Percentiles rank a stretch among this genome's conserved stretches.
phyloP scores from a whole-genome alignment of 441 rosid genomes.

The Capsella rubella region DNA sequence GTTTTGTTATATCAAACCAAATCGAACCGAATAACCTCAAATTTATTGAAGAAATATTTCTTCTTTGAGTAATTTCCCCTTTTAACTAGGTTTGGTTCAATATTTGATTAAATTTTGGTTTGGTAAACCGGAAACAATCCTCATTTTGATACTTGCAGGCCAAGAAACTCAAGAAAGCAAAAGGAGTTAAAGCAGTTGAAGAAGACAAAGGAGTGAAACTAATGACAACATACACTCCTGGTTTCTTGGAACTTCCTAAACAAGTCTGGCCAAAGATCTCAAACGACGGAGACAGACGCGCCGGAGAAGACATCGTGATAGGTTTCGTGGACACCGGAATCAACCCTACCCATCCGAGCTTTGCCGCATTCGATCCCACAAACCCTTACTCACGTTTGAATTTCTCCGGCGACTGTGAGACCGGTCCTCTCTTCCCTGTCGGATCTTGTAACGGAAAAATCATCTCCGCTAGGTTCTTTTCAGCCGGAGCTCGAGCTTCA shows the following conservation, averaged over 20 bases:
- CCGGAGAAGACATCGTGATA: slow-evolving; percentile 82
- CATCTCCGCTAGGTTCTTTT: slow-evolving; percentile 73
- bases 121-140: slow-evolving; percentile 17
- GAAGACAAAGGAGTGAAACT: slow-evolving; percentile 82
- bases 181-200: slow-evolving; percentile 74
- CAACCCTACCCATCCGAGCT: slow-evolving; percentile 82
- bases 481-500: slow-evolving; percentile 80
- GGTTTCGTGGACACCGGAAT: slow-evolving; percentile 91
- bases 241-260: slow-evolving; percentile 70
- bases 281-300: slow-evolving; percentile 51
- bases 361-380: slow-evolving; percentile 49
- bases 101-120: background rate
- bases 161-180: slow-evolving; percentile 56
- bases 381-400: slow-evolving; percentile 51
- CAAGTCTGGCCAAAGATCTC: slow-evolving; percentile 64
- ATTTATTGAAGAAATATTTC: background rate
- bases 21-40: too few relatives aligned
- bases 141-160: slow-evolving; percentile 55
- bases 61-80: background rate
- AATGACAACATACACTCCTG: slow-evolving; percentile 89
- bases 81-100: background rate
- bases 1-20: too few relatives aligned
- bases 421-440: slow-evolving; percentile 69
- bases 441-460: slow-evolving; percentile 84
- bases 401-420: slow-evolving; percentile 79